Conservation (phyloP, 2,329 filamentous ascomycete genomes). For the Aspergillus candidus region DNA sequence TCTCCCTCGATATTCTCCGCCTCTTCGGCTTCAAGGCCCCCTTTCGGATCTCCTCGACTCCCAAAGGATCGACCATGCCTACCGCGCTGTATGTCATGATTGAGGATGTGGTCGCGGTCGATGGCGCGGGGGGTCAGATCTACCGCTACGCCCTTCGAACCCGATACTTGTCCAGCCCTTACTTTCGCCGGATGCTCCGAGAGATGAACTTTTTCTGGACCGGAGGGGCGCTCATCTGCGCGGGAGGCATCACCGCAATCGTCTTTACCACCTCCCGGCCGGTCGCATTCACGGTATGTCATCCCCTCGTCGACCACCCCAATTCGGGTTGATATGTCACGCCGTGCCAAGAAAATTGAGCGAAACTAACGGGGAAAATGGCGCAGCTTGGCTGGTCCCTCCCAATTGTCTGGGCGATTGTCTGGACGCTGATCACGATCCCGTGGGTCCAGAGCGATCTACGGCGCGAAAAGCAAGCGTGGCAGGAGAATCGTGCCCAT, state of each 20-base stretch:
- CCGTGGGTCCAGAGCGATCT: conserved; percentile 43
- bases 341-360: background rate
- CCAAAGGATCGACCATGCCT: conserved; percentile 52
- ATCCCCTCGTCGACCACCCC: background rate
- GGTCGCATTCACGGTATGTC: conserved; percentile 43
- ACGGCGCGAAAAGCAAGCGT: conserved; percentile 39
- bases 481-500: conserved; percentile 30
- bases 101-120: conserved; percentile 63
- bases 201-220: conserved; percentile 55
- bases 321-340: conserved; percentile 15
- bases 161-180: conserved; percentile 49
- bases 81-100: conserved; percentile 60
- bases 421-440: conserved; percentile 43
- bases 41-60: conserved; percentile 59
- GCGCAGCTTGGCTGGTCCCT: conserved; percentile 36
- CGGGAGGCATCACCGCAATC: conserved; percentile 43
- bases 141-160: conserved; percentile 48
- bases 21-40: conserved; percentile 45
- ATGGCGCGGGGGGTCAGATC: conserved; percentile 53
- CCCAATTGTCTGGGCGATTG: conserved; percentile 37
- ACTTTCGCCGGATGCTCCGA: conserved; percentile 50
- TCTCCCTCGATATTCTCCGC: conserved; percentile 39
- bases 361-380: conserved; percentile 13
- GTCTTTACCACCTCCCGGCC: conserved; percentile 45
- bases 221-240: conserved; percentile 44